Percentiles rank a stretch among this genome's conserved stretches.
phyloP scores from a whole-genome alignment of 2,329 filamentous ascomycete species.

The Nothophoma quercina region DNA sequence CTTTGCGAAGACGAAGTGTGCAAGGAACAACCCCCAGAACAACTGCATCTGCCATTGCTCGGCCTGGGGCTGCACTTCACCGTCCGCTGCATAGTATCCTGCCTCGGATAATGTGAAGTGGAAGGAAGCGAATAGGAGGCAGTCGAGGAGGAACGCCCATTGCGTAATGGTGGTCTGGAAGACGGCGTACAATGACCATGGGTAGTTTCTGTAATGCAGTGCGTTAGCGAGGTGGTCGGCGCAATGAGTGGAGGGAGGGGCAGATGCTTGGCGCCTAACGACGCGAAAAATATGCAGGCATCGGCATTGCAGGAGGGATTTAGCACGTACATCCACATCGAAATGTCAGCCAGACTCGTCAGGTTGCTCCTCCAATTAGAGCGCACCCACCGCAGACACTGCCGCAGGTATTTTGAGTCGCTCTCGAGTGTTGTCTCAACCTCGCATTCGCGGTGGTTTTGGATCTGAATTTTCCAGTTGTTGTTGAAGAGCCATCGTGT shows the following conservation, averaged over 20 bases:
- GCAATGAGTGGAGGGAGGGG: conserved; percentile 32
- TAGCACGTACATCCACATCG: conserved; percentile 81
- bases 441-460: conserved; percentile 84
- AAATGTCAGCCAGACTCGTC: conserved; percentile 84
- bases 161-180: conserved; percentile 93
- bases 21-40: conserved; percentile 44
- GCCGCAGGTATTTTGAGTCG: conserved; percentile 86
- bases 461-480: conserved; percentile 92
- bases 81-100: conserved; percentile 37
- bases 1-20: conserved; percentile 77
- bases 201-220: conserved; percentile 72
- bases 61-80: conserved; percentile 22
- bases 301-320: conserved; percentile 26
- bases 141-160: conserved; percentile 81
- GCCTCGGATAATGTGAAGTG: conserved; percentile 41
- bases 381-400: conserved; percentile 92
- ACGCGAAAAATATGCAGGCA: conserved; percentile 34
- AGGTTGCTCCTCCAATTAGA: conserved; percentile 98
- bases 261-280: conserved; percentile 38
- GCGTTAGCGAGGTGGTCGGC: conserved; percentile 37
- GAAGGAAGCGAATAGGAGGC: conserved; percentile 49
- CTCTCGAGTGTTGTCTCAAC: conserved; percentile 93
- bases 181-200: conserved; percentile 92
- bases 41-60: conserved; percentile 35
- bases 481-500: conserved; percentile 94